Base-by-base conservation (phyloP, 768 basidiomycete species). In the Mycena floridula region DNA sequence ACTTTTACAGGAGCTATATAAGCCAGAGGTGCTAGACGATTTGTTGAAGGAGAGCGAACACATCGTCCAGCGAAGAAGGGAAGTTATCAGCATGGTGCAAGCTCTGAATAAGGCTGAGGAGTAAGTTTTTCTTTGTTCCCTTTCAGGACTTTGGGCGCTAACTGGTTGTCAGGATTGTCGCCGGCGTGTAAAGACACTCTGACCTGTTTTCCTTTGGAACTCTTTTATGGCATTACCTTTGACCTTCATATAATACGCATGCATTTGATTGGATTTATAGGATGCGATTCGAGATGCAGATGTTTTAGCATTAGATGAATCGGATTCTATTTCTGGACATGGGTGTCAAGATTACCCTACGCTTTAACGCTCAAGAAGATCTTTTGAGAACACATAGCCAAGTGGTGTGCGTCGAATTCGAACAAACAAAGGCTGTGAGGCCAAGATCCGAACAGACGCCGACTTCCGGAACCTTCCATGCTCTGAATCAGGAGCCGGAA, bases 31-130 rank as follows among this genome's bases (percentile, higher is more conserved):
- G 13, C 74, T 99, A 25, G 91, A 95, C 38, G 95, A 97, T 41
- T 67, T 98, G 49, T 72, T 98, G 59, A 97, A 97, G 70, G 95
- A 91, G 74, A 89, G 86, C 52, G 93, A 96, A 59, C 84, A 73
- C 51, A 87, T 95, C 48, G 85, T 93, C 38, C 82, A 69, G 63
- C 79, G 94, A 58, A 79, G 95, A 67, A 94, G 93, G 71, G 96
- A 99, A 69, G 89, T 94, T 50, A 77, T 89, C 53, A 74, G 81
- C 56, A 96, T 97, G 92, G 82, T 98, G 43, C 73, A 80, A 35
- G 96, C 95, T 21, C 76, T 99, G 47, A 94, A 94, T 65, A 93
- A 96, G 73, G 94, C 94, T 11, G 95, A 98, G 66, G 89, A 92
- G 88, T 91, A 64, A 50, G 85, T 84, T 30, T 41, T 20, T 25